phyloP scores from a whole-genome alignment of 345 rosid species.

The Cardamine chenopodiifolia region DNA sequence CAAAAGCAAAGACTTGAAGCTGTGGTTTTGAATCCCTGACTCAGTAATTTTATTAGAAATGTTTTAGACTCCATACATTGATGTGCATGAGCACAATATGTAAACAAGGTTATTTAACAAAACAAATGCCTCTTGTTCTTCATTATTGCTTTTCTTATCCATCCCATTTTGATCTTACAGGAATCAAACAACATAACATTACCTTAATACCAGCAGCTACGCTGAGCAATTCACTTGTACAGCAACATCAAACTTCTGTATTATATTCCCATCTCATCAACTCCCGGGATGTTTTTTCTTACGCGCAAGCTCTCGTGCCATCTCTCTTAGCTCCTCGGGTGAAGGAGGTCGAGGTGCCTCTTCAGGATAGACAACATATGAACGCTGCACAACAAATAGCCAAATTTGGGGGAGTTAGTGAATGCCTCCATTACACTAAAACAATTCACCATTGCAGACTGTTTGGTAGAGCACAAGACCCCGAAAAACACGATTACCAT shows the following conservation, averaged over 20 bases:
- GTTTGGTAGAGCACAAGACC: background rate
- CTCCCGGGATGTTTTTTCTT: conserved; percentile 41
- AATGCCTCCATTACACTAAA: background rate
- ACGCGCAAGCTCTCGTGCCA: conserved; percentile 56
- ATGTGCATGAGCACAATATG: background rate
- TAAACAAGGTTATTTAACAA: conserved; percentile 8
- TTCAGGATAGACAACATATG: conserved; percentile 51
- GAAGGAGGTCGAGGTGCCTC: conserved; percentile 51
- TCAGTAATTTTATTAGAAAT: background rate
- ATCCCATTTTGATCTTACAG: background rate
- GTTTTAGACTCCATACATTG: background rate
- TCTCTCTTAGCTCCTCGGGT: conserved; percentile 59
- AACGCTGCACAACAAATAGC: conserved; percentile 37
- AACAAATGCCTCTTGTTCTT: background rate
- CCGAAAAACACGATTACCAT: background rate
- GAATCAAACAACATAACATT: conserved; percentile 13
- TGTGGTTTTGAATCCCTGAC: background rate
- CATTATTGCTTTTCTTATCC: conserved; percentile 4
- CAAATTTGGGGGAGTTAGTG: background rate
- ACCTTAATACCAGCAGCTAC: conserved; percentile 16
- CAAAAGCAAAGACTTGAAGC: background rate
- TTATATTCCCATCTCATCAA: background rate
- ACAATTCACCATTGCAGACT: background rate
- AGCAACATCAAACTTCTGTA: background rate
- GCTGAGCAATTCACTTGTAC: background rate